These are phyloP conservation scores for Diaporthe eres DNA, from an alignment of 2,329 filamentous ascomycete genomes.

Conservation along the genomic window DNA sequence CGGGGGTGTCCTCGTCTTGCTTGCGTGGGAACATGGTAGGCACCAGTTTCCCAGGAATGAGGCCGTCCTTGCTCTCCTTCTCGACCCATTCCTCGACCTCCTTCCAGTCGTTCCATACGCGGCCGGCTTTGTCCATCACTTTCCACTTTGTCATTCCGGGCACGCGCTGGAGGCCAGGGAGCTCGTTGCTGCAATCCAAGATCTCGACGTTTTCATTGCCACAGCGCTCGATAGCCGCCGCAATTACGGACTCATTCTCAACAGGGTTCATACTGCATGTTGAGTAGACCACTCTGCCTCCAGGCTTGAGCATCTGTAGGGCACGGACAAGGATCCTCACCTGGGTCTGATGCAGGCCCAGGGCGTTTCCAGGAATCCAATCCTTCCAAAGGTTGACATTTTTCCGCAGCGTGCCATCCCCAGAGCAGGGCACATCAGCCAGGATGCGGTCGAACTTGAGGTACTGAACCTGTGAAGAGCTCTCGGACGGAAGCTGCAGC, in stretches of 20 bases:
- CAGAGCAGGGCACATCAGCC: slow-evolving; percentile 96
- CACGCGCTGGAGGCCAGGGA: slow-evolving; percentile 82
- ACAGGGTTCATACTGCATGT: slow-evolving; percentile 99
- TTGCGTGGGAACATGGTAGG: slow-evolving; percentile 87
- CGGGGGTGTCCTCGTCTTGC: slow-evolving; percentile 65
- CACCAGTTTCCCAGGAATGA: slow-evolving; percentile 76
- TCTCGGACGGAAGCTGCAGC: slow-evolving; percentile 79
- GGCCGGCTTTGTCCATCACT: slow-evolving; percentile 88
- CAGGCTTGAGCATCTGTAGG: slow-evolving; percentile 95
- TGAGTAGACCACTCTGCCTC: slow-evolving; percentile 95
- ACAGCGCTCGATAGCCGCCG: slow-evolving; percentile 89
- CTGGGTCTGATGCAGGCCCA: slow-evolving; percentile 90
- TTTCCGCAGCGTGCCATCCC: slow-evolving; percentile 94
- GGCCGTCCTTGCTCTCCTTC: slow-evolving; percentile 70
- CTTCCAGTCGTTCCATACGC: slow-evolving; percentile 85
- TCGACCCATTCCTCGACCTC: slow-evolving; percentile 79
- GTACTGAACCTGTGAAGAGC: slow-evolving; percentile 73
- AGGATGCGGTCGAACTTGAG: slow-evolving; percentile 97
- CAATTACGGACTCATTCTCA: slow-evolving; percentile 94
- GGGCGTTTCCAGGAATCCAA: slow-evolving; percentile 88
- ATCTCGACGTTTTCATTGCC: slow-evolving; percentile 86
- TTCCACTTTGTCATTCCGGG: slow-evolving; percentile 87
- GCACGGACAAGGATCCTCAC: slow-evolving; percentile 91
- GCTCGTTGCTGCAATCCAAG: slow-evolving; percentile 83
- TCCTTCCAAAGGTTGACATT: slow-evolving; percentile 96